Evolutionary conservation across 2,329 filamentous ascomycete species (phyloP), one percentile per base, ranked within the genome.

Genomic region (Paecilomyces niveus): DNA sequence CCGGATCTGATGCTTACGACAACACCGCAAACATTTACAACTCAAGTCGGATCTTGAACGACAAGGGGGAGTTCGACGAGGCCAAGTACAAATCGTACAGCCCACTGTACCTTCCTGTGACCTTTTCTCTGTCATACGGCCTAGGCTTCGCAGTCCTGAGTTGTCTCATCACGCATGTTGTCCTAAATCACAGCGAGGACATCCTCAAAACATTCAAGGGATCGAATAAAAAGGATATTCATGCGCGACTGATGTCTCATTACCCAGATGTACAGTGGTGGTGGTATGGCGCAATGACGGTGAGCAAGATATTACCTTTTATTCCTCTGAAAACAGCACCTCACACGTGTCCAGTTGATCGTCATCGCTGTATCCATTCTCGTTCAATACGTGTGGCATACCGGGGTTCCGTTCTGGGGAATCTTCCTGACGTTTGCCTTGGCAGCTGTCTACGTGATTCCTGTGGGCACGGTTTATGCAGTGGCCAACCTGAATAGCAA

Each of bases 101-200:
- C 22, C 85, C 85, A 0, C 73, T 87, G 0, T 87, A 81, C 65
- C 74, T 87, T 33, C 78, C 83, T 0, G 78, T 84, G 0, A 85
- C 85, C 62, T 87, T 76, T 58, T 67, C 70, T 18, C 59, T 76
- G 24, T 62, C 58, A 32, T 76, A 88, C 63, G 85, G 84, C 1
- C 71, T 87, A 7, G 83, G 81, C 0, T 87, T 87, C 66, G 85
- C 85, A 5, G 81, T 83, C n/a, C 80, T 87, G 32, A 77, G 82
- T 1, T 80, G 83, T 21, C 80, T 67, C 8, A 56, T 66, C 18
- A 60, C 60, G 5, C 67, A 67, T 24, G 61, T 65, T 10, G 52
- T 59, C 21, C 55, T 70, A 2, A 64, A 63, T 54, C 62, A 69
- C 54, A 56, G 60, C 32, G 62, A 63, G 11, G 65, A 69, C 18